A percentile compares a stretch with the other conserved stretches of the same genome.
phyloP scores from a whole-genome alignment of 108 stramenopile species.

The Cyclostephanos invisitatus region DNA sequence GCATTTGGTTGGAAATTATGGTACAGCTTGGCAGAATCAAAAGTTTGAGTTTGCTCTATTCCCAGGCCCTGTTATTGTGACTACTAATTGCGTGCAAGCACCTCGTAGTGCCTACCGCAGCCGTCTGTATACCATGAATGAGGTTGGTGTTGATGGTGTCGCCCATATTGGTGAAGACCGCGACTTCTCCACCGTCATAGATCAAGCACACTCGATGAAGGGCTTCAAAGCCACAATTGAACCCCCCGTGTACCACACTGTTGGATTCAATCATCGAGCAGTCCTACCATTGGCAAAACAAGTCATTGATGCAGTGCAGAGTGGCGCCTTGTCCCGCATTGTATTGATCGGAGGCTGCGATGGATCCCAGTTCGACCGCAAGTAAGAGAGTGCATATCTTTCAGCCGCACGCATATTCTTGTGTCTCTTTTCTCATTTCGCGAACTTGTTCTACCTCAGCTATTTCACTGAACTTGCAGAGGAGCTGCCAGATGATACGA shows the following conservation, averaged over 20 bases:
- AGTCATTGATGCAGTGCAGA: slow-evolving; percentile 69
- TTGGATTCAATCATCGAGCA: slow-evolving; percentile 83
- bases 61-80: slow-evolving; percentile 79
- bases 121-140: slow-evolving; percentile 77
- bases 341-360: slow-evolving; percentile 89
- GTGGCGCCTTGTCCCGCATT: slow-evolving; percentile 66
- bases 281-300: slow-evolving; percentile 74
- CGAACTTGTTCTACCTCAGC: slow-evolving; percentile 5
- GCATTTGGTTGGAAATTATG: slow-evolving; percentile 80
- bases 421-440: not conserved
- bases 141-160: slow-evolving; percentile 73
- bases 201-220: slow-evolving; percentile 59
- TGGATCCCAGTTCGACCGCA: slow-evolving; percentile 77
- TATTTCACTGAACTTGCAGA: slow-evolving; percentile 82
- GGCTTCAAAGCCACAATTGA: slow-evolving; percentile 69
- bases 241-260: slow-evolving; percentile 62
- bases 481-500: slow-evolving; percentile 66
- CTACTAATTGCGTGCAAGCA: slow-evolving; percentile 79
- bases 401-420: not conserved
- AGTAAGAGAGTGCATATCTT: slow-evolving; percentile 21
- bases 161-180: slow-evolving; percentile 61
- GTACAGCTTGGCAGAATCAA: slow-evolving; percentile 87
- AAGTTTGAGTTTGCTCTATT: slow-evolving; percentile 78
- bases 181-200: slow-evolving; percentile 78
- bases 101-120: slow-evolving; percentile 75